Evolutionary conservation across 768 basidiomycete species (phyloP).

Genomic region (Mycena leptocephala): DNA sequence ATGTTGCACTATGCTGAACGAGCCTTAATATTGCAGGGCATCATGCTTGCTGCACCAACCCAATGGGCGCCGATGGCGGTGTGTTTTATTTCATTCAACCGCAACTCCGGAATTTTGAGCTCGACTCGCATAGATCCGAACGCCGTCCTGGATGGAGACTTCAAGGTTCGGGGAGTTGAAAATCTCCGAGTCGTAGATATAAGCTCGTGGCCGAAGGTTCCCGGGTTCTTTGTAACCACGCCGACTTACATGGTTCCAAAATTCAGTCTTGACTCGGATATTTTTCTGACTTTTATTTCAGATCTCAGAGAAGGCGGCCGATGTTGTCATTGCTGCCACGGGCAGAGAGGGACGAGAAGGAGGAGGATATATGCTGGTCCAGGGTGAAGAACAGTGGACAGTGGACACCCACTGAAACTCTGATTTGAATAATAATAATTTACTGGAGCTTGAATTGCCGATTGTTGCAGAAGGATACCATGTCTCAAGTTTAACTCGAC

Average conservation of each 20-base stretch:
- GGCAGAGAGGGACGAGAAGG: background rate
- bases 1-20: background rate
- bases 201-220: conserved; percentile 48
- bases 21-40: conserved; percentile 42
- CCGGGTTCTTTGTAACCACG: conserved; percentile 50
- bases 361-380: background rate
- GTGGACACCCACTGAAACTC: background rate
- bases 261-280: background rate
- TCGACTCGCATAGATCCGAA: conserved; percentile 37
- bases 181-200: conserved; percentile 50
- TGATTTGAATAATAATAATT: background rate
- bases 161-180: conserved; percentile 48
- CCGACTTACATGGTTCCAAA: conserved; percentile 48
- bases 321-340: conserved; percentile 40
- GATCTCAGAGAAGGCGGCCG: conserved; percentile 51
- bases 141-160: conserved; percentile 49
- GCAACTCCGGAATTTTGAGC: background rate
- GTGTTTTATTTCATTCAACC: background rate
- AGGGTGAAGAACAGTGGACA: background rate
- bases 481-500: background rate
- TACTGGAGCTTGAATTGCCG: background rate
- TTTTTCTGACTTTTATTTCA: conserved; percentile 7
- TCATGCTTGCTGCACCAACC: conserved; percentile 47
- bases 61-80: conserved; percentile 47
- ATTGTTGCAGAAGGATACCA: no score